phyloP scores from a whole-genome alignment of 2,329 filamentous ascomycete genomes.

The Penicillium sp. region DNA sequence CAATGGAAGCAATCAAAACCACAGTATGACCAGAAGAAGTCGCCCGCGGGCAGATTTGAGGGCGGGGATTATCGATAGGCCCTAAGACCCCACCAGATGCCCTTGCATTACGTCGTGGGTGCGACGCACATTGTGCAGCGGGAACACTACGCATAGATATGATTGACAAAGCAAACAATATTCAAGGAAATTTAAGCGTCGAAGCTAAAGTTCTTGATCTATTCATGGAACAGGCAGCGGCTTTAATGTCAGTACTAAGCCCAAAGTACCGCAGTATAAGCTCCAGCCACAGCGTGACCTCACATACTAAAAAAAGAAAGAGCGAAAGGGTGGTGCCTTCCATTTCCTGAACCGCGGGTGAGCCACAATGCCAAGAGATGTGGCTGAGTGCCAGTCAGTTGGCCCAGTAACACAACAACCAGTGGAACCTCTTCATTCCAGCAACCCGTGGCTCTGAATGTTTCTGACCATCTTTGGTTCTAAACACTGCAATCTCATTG shows the following conservation, averaged over 20 bases:
- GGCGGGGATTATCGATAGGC: conserved; percentile 13
- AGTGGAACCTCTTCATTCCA: not conserved
- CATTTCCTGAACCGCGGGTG: not conserved
- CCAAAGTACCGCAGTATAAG: not conserved
- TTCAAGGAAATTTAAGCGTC: not conserved
- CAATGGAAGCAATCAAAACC: not conserved
- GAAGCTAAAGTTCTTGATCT: not conserved
- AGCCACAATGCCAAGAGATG: conserved; percentile 8
- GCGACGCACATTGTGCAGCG: not conserved
- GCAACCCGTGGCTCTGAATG: conserved; percentile 7
- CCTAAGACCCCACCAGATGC: conserved; percentile 1
- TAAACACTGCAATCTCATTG: conserved; percentile 3
- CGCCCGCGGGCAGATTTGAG: not conserved
- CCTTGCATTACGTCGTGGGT: conserved; percentile 1
- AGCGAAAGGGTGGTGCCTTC: not conserved
- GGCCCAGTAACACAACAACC: conserved; percentile 10
- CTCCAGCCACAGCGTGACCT: not conserved
- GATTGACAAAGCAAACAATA: too few species aligned
- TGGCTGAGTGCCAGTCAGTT: conserved; percentile 8
- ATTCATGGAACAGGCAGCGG: conserved; percentile 1
- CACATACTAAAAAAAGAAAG: conserved; percentile 10
- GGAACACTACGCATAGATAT: too few species aligned
- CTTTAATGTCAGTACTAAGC: not conserved
- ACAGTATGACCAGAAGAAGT: not conserved
- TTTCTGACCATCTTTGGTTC: conserved; percentile 1